phyloP scores from a whole-genome alignment of 2,329 filamentous ascomycete genomes.

The Colletotrichum incanum region DNA sequence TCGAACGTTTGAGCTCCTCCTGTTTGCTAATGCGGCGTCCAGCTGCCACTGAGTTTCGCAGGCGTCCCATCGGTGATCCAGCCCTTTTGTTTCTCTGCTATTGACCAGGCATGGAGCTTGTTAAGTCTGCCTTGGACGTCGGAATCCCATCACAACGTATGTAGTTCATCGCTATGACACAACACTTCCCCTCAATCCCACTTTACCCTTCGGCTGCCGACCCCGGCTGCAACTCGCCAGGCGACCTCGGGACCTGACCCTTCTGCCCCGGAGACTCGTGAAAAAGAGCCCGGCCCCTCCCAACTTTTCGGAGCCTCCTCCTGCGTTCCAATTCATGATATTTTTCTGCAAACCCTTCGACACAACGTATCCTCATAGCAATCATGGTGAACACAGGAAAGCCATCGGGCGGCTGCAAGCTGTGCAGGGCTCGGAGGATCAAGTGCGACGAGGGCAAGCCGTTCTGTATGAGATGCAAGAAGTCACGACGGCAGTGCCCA shows the following conservation, averaged over 20 bases:
- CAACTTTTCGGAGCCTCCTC: not conserved
- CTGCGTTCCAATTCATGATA: not conserved
- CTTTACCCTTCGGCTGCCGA: not conserved
- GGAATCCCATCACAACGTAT: conserved; percentile 6
- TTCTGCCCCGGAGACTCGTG: conserved; percentile 16
- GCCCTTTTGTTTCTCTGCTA: conserved; percentile 7
- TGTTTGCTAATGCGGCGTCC: conserved; percentile 13
- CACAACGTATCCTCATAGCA: not conserved
- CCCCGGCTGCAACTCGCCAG: not conserved
- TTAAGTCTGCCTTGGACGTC: conserved; percentile 9
- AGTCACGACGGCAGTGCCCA: conserved; percentile 47
- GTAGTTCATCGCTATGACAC: conserved; percentile 40
- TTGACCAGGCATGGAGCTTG: conserved; percentile 30
- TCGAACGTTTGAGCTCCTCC: not conserved
- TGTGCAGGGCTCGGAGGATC: conserved; percentile 46
- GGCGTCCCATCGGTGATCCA: conserved; percentile 40
- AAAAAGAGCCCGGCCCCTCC: conserved; percentile 34
- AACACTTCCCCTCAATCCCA: conserved; percentile 1
- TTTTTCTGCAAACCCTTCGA: not conserved
- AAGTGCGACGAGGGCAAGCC: conserved; percentile 48
- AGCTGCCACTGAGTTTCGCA: conserved; percentile 31
- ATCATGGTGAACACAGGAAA: conserved; percentile 49
- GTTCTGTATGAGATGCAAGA: conserved; percentile 47
- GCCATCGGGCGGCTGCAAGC: conserved; percentile 47
- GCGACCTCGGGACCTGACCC: conserved; percentile 17